Base-by-base conservation (phyloP, 1,284 basidiomycete genomes). In the Sphaerobolus stellatus region DNA sequence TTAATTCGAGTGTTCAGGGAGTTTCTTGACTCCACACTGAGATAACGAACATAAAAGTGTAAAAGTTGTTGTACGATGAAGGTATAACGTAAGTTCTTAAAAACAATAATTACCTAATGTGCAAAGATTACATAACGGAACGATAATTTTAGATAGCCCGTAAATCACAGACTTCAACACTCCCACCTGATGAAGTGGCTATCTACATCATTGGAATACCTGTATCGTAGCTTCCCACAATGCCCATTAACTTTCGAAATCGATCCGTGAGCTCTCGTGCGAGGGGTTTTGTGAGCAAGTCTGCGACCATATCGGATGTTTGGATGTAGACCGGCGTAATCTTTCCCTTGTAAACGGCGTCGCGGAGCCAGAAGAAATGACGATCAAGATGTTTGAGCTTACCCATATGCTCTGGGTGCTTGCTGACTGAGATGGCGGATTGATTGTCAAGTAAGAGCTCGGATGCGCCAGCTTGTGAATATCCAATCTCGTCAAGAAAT, bases 401-500 rank as follows among this genome's bases (percentile, higher is more conserved):
- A 11, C 58, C 56, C 54, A 68, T 66, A 48, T 62, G 59, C 28
- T 63, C 57, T 1, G 62, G 63, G 43, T 71, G 64, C 25, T 62
- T 56, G 9, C 65, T 57, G 22, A 69, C 57, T 4, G 60, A 31
- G 16, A 67, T 59, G 11, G 66, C 60, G 30, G 61, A 63, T 44
- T 63, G 62, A 33, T 66, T 66, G 56, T 66, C 65, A 40, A 60
- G 59, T 34, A 52, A 53, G 2, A 71, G 62, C 13, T 50, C 48
- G 9, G 64, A 65, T 1, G 69, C 52, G 22, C 5, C 25, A n/a
- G 29, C 18, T 2, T 56, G 40, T 1, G 52, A 9, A 48, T 61
- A 66, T 1, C 65, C 64, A 48, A 74, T 47, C 34, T 72, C 65
- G 5, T 54, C 38, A 31, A 74, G 58, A 11, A 74, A 57, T 33